Conservation (phyloP, 176 grass and related monocot species). For the Oryza officinalis region DNA sequence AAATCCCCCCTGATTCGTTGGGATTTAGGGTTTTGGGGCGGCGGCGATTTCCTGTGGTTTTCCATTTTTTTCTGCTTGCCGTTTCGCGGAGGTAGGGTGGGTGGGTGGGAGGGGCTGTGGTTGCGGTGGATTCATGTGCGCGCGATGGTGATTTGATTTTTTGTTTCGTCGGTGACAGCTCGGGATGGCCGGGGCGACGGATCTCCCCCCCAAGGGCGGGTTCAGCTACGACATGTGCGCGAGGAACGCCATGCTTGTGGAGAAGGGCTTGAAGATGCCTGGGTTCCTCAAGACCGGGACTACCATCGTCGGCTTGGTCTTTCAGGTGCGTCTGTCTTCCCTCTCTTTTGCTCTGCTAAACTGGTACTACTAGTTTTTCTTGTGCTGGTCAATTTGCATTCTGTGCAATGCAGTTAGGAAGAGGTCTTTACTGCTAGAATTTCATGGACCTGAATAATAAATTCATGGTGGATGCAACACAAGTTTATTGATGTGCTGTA, state of each 20-base stretch:
- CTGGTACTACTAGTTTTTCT: neutral
- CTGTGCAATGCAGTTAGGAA: neutral
- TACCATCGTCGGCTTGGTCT: conserved; percentile 91
- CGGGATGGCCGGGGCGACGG: conserved; percentile 67
- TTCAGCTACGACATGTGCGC: conserved; percentile 80
- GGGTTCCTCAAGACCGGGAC: conserved; percentile 84
- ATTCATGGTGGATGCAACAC: neutral
- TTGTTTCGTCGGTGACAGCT: neutral
- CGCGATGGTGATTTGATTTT: neutral
- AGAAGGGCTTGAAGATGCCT: conserved; percentile 64
- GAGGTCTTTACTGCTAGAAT: too few species aligned
- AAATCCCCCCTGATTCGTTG: neutral
- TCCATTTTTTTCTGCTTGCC: neutral
- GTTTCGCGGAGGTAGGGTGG: neutral
- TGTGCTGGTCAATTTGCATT: neutral
- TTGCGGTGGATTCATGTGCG: neutral
- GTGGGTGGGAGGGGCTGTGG: neutral
- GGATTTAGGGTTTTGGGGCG: conserved; percentile 13
- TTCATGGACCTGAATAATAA: neutral
- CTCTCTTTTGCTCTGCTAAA: neutral
- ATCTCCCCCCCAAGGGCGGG: conserved; percentile 77
- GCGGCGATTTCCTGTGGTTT: neutral
- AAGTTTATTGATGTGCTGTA: neutral
- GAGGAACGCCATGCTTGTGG: conserved; percentile 68
- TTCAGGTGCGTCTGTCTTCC: conserved; percentile 54